Evolutionary conservation across 805 yeast species (phyloP), one percentile per base, ranked within the genome.

Genomic region (Komagataella populi): DNA sequence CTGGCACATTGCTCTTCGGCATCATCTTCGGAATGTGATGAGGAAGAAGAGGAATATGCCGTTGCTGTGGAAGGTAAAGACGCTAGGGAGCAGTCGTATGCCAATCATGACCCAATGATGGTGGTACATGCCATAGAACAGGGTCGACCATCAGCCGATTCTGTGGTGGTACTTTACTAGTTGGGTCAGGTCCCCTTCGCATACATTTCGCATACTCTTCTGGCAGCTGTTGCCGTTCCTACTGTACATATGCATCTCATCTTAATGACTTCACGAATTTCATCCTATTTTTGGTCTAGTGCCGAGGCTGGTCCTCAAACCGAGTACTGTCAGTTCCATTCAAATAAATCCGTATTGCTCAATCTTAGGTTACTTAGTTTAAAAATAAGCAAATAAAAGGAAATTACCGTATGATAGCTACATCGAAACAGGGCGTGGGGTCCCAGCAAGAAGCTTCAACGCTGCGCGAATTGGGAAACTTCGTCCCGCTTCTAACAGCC

Each of bases 101-200:
- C 1, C 83, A 81, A 0, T 86, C 79, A 2, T 81, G 78, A 48
- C 75, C 79, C 44, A 74, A 60, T 2, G 59, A 53, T 10, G 44
- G 30, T 5, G 22, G 23, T 6, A 23, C 23, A 50, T 12, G n/a
- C 17, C 16, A 53, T 23, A 6, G 44, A 24, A 48, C 49, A 57
- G 50, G 12, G 49, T 16, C 52, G 54, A 50, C 4, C 43, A 20
- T 1, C 52, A 49, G 2, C 30, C 45, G 43, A 63, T 48, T 2
- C 50, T 53, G 49, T 60, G 54, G 6, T 50, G 44, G 1, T 66
- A 65, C 47, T 18, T 10, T 18, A 39, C 53, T 14, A 43, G 52
- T 0, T 30, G 39, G 39, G 20, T 2, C 20, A 20, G 20, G 14
- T 10, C 4, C 39, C 10, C 39, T 30, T 8, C 14, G 14, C 39